These are phyloP conservation scores for Tetrahymena thermophila DNA, from an alignment of 73 alveolate species.

Conservation along the genomic window DNA sequence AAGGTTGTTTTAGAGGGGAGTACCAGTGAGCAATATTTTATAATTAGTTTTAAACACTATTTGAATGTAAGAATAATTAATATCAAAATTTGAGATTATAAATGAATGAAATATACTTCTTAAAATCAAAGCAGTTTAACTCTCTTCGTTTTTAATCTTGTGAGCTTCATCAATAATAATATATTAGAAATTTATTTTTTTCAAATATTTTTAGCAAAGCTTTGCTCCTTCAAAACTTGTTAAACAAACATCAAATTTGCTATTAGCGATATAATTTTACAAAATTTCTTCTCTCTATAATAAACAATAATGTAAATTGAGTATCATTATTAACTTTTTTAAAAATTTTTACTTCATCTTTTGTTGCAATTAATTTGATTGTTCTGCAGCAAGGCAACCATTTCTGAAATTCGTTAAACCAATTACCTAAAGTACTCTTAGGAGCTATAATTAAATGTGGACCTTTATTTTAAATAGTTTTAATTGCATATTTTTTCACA, in stretches of 20 bases:
- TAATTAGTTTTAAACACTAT: slow-evolving; percentile 78
- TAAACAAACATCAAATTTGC: slow-evolving; percentile 90
- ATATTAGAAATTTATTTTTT: slow-evolving; percentile 89
- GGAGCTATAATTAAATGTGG: slow-evolving; percentile 87
- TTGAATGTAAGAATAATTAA: slow-evolving; percentile 16
- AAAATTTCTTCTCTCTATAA: slow-evolving; percentile 85
- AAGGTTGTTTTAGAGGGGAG: slow-evolving; percentile 95
- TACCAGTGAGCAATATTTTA: slow-evolving; percentile 90
- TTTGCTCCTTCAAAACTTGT: slow-evolving; percentile 97
- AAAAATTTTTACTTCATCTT: slow-evolving; percentile 25
- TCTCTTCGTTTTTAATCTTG: slow-evolving; percentile 91
- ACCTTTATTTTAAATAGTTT: slow-evolving; percentile 25
- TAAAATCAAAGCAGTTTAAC: slow-evolving; percentile 3
- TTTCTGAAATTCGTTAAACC: slow-evolving; percentile 87
- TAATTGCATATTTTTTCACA: neutral
- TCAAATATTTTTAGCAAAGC: slow-evolving; percentile 73
- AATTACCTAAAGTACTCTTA: slow-evolving; percentile 89
- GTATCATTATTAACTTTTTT: neutral
- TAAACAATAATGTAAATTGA: neutral
- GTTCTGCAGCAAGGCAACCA: slow-evolving; percentile 90
- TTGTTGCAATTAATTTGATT: slow-evolving; percentile 85
- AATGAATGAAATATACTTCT: slow-evolving; percentile 2
- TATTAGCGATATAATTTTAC: slow-evolving; percentile 61
- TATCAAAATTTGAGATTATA: neutral
- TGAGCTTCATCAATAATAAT: slow-evolving; percentile 96